A percentile compares a stretch with the other conserved stretches of the same genome.
phyloP scores from a whole-genome alignment of 768 basidiomycete genomes.

The Macrolepiota fuliginosa region DNA sequence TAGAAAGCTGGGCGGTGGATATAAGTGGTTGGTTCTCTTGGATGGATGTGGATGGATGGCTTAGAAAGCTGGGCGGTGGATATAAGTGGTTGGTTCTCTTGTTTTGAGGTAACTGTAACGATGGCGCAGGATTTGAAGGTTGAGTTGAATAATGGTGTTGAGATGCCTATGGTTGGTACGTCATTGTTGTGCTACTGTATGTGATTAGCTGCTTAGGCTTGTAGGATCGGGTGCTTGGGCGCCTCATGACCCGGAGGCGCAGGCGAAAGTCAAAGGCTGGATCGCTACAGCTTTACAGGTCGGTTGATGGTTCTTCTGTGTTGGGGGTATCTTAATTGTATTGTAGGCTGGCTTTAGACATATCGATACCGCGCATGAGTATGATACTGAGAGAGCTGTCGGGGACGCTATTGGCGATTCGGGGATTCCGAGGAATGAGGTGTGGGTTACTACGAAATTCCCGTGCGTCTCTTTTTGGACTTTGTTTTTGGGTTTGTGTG shows the following conservation, averaged over 20 bases:
- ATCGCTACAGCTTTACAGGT: constrained; percentile 38
- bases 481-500: no score
- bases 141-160: constrained; percentile 28
- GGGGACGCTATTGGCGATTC: constrained; percentile 44
- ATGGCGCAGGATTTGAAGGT: constrained; percentile 1
- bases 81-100: not conserved
- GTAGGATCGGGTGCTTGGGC: constrained; percentile 41
- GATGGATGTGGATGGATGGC: no score
- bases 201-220: not conserved
- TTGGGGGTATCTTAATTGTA: not conserved
- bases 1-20: not conserved
- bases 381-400: constrained; percentile 40
- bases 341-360: constrained; percentile 39
- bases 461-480: constrained; percentile 22
- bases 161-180: constrained; percentile 34
- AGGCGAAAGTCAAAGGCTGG: constrained; percentile 34
- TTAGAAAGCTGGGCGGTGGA: not conserved
- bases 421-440: constrained; percentile 44
- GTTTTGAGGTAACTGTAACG: not conserved
- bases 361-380: constrained; percentile 37
- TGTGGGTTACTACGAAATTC: constrained; percentile 52
- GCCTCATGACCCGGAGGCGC: constrained; percentile 30
- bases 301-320: not conserved
- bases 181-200: not conserved
- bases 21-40: not conserved